Base-by-base conservation (phyloP, 768 basidiomycete genomes). In the Dentipellis sp. region DNA sequence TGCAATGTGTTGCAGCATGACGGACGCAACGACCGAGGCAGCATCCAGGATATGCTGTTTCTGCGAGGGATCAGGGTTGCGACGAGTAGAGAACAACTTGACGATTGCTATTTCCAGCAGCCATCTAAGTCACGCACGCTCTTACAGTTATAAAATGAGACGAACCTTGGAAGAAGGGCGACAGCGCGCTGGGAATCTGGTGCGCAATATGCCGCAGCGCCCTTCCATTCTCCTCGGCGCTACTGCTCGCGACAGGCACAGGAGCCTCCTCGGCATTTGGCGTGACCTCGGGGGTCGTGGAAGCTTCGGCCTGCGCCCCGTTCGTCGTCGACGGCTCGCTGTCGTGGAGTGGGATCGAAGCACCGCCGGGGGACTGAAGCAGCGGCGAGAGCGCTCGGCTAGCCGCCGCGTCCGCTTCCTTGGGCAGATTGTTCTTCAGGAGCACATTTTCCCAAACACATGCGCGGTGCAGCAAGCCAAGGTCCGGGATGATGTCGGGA, bases 361-460 rank as follows among this genome's bases (percentile, higher is more conserved):
- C 61, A 50, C 71, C 74, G 57, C 72, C 75, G 8, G 81, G 75
- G 5, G 78, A 77, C 56, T 74, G 74, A 53, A 76, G 76, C 36
- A 76, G 56, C 7, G 82, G 77, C 12, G 81, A 78, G 12, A 73
- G 65, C 37, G 64, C 63, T 12, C 74, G 70, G 4, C 75, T 76
- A 19, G 72, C 63, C 55, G 74, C 69, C 16, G 81, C 63, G 52
- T 78, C 53, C 10, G 53, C 38, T 17, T 55, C 61, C 46, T 62
- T 60, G n/a, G 74, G 68, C 40, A 86, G 69, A 22, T 78, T 80
- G 16, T 76, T 73, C 61, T 86, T 88, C 51, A 97, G 76, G 16
- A 83, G 71, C 40, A 91, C 87, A 62, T 91, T 93, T 71, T 95
- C 91, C 88, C 90, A 91, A 6, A 91, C 80, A 58, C 82, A 84